phyloP scores from a whole-genome alignment of 192 early-diverging fungal genomes.

The Coemansia sp. region DNA sequence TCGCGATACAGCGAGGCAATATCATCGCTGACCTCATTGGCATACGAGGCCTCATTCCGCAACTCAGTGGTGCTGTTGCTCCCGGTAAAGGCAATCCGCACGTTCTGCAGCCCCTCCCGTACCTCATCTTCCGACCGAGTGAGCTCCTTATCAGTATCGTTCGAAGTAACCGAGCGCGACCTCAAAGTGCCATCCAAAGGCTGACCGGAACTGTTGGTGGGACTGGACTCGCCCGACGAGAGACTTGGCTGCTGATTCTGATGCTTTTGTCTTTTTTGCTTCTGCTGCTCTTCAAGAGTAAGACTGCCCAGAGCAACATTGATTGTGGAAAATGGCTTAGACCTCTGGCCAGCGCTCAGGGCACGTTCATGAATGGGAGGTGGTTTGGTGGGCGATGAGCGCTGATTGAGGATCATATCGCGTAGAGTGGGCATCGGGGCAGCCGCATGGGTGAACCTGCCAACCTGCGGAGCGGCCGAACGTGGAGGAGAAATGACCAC shows the following conservation, averaged over 20 bases:
- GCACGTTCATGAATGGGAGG: constrained; percentile 4
- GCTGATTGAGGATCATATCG: constrained; percentile 37
- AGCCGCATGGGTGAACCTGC: no score
- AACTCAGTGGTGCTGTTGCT: neutral
- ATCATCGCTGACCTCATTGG: constrained; percentile 12
- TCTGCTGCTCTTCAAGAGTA: neutral
- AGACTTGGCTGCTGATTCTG: neutral
- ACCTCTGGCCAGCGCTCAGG: constrained; percentile 7
- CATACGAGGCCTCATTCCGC: constrained; percentile 3
- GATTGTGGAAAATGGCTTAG: constrained; percentile 4
- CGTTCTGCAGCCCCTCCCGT: constrained; percentile 31
- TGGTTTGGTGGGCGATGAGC: constrained; percentile 16
- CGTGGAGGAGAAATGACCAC: constrained; percentile 11
- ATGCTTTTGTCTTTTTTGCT: constrained; percentile 4
- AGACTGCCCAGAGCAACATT: neutral
- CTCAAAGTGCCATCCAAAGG: no score
- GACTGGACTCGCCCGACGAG: constrained; percentile 24
- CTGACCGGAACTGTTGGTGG: no score
- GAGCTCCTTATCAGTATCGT: constrained; percentile 22
- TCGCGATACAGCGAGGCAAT: constrained; percentile 24
- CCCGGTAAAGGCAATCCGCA: constrained; percentile 21
- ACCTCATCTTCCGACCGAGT: constrained; percentile 39
- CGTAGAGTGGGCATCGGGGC: constrained; percentile 39
- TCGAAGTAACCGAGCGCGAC: constrained; percentile 17
- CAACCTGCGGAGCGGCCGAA: no score